Evolutionary conservation across 331 rosid species (phyloP), one percentile per base, ranked within the genome.

Genomic region (Ulmus americana): DNA sequence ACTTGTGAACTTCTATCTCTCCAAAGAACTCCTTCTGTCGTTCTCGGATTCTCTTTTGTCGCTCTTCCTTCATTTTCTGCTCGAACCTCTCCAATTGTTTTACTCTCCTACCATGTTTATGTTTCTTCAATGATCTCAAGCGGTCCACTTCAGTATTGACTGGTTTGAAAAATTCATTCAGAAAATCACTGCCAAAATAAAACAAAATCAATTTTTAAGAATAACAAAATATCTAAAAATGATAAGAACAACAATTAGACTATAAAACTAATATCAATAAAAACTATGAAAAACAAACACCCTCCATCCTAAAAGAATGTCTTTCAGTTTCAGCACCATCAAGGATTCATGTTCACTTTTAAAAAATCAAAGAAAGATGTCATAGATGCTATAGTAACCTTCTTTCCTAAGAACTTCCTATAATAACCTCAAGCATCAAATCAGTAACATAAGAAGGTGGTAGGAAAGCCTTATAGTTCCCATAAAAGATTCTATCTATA

Each of bases 1-100:
- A 95, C 99, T 95, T 95, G 96, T 95, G 99, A 70, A 87, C 86
- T 80, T 95, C 99, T 61, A 95, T 81, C 87, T 95, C 99, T 22
- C 84, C 67, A 70, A 95, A 95, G 78, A 95, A 95, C 59, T 95
- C 99, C 85, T 90, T 95, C 81, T 95, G 99, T 71, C 99, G 85
- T 79, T 95, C 97, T 14, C 97, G 97, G 49, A 87, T 84, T 73
- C 99, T 83, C 81, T 95, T 95, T 71, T 87, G 99, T 65, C 99
- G 95, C 83, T 95, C 99, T 81, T 95, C 99, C 85, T 83, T 95
- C 99, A 95, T 95, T 81, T 83, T 95, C 80, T 76, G 95, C 85
- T 95, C 99, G 81, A 74, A 95, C 77, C 72, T 95, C 75, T 95
- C 99, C 64, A 90, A 80, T 80, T 90, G 97, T 78, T 81, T 95